A percentile compares a stretch with the other conserved stretches of the same genome.
These are phyloP conservation scores for Coniosporium uncinatum DNA, from an alignment of 2,329 filamentous ascomycete genomes.

Conservation along the genomic window DNA sequence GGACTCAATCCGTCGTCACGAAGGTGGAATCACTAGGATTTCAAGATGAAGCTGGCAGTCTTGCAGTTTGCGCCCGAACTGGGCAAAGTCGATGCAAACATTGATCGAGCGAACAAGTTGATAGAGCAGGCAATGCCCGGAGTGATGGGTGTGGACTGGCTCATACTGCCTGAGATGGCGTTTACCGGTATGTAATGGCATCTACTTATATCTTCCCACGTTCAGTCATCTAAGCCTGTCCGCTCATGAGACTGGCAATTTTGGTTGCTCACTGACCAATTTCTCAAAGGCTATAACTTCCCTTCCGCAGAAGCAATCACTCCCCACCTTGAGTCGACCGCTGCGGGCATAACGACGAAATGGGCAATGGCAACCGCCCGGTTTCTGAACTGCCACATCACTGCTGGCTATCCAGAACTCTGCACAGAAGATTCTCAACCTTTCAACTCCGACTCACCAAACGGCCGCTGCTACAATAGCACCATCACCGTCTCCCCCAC, in stretches of 20 bases:
- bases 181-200: constrained; percentile 52
- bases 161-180: constrained; percentile 72
- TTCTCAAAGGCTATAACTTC: constrained; percentile 67
- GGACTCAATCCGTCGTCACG: too few relatives aligned
- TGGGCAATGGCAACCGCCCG: constrained; percentile 67
- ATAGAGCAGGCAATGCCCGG: constrained; percentile 45
- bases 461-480: constrained; percentile 47
- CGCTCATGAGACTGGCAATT: too few relatives aligned
- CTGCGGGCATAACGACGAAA: constrained; percentile 59
- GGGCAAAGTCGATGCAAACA: constrained; percentile 64
- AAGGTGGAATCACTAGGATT: too few relatives aligned
- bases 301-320: constrained; percentile 60
- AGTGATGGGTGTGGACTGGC: constrained; percentile 48
- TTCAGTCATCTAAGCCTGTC: too few relatives aligned
- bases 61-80: constrained; percentile 69
- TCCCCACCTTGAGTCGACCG: constrained; percentile 62
- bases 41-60: constrained; percentile 62
- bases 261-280: not conserved
- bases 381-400: constrained; percentile 61
- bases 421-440: too few relatives aligned
- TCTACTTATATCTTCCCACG: too few relatives aligned
- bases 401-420: constrained; percentile 67
- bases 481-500: constrained; percentile 49
- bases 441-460: not conserved
- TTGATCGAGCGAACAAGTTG: constrained; percentile 61